A percentile compares a stretch with the other conserved stretches of the same genome.
Conservation (phyloP, 371 early-diverging fungal genomes). For the Mucor indicus region DNA sequence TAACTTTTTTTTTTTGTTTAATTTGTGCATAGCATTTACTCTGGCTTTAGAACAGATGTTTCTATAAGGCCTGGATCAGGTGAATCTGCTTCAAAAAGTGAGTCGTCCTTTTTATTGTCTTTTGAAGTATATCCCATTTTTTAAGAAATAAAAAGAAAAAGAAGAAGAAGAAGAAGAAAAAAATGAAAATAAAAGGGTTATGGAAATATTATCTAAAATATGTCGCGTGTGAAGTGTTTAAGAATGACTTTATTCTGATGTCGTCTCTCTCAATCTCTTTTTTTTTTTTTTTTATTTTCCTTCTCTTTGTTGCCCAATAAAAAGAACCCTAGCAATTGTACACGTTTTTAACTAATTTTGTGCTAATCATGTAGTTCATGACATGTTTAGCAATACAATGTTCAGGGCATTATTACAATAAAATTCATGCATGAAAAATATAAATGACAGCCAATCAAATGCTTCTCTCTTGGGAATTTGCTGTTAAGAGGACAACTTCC, state of each 20-base stretch:
- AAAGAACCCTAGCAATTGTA: no score
- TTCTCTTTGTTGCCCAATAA: no score
- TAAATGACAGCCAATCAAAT: no score
- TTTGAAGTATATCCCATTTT: not conserved
- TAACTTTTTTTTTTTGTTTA: not conserved
- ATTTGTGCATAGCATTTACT: slow-evolving; percentile 1
- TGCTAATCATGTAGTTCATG: no score
- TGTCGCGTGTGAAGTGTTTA: not conserved
- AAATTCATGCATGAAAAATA: no score
- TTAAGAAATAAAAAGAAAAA: not conserved
- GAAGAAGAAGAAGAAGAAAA: not conserved
- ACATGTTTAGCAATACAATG: no score
- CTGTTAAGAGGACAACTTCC: no score
- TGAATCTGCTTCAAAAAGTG: slow-evolving; percentile 26
- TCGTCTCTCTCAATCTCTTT: no score
- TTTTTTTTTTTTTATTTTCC: no score
- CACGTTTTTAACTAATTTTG: no score
- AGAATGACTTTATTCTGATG: not conserved
- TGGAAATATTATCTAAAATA: not conserved
- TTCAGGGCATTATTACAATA: no score
- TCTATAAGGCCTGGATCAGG: slow-evolving; percentile 29
- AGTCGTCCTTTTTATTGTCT: not conserved
- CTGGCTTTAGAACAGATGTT: slow-evolving; percentile 11
- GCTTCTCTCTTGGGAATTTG: no score
- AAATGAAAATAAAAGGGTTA: not conserved